These are phyloP conservation scores for Leccinum incarnatum DNA, from an alignment of 768 basidiomycete species.

Conservation along the genomic window DNA sequence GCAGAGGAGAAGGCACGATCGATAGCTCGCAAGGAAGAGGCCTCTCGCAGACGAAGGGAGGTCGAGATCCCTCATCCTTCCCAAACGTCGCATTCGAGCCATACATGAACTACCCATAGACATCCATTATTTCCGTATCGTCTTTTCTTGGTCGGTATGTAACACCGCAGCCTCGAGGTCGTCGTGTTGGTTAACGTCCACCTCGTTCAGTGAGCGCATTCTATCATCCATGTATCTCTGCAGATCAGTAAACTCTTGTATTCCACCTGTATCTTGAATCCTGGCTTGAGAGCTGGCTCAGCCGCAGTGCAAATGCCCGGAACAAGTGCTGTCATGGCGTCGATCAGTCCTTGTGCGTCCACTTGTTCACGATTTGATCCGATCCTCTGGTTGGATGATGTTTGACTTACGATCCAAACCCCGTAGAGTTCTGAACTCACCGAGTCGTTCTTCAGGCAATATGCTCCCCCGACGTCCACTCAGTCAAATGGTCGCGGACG, in stretches of 20 bases:
- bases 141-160: slow-evolving; percentile 16
- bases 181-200: slow-evolving; percentile 11
- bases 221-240: slow-evolving; percentile 12
- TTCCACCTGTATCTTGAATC: slow-evolving; percentile 3
- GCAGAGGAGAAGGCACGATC: slow-evolving; percentile 49
- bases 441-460: not conserved
- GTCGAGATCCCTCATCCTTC: slow-evolving; percentile 6
- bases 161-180: slow-evolving; percentile 1
- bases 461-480: not conserved
- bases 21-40: slow-evolving; percentile 29
- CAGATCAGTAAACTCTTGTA: slow-evolving; percentile 18
- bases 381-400: slow-evolving; percentile 1
- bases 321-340: slow-evolving; percentile 2
- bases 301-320: not conserved
- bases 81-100: slow-evolving; percentile 8
- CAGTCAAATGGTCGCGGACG: slow-evolving; percentile 39
- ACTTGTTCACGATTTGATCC: not conserved
- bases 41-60: slow-evolving; percentile 25
- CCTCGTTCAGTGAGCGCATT: slow-evolving; percentile 15
- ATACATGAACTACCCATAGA: slow-evolving; percentile 14
- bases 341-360: slow-evolving; percentile 17
- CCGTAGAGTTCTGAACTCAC: slow-evolving; percentile 4
- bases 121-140: not conserved
- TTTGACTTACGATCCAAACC: not conserved
- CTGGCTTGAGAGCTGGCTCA: slow-evolving; percentile 3